Conservation (phyloP, 768 basidiomycete genomes). For the Tulasnella sp. region DNA sequence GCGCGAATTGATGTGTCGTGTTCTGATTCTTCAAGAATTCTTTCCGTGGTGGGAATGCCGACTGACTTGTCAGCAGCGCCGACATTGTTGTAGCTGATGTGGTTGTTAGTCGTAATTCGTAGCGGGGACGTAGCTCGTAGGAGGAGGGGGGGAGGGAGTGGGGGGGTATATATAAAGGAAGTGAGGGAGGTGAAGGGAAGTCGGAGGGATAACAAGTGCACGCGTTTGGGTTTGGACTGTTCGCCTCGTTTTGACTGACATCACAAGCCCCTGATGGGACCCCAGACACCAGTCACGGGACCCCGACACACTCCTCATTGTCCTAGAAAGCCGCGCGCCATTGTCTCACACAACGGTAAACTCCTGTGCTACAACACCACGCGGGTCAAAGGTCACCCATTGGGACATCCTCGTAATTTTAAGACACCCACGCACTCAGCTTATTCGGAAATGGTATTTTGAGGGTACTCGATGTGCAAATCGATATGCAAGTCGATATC, state of each 20-base stretch:
- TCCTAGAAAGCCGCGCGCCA: not conserved
- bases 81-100: not conserved
- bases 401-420: not conserved
- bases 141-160: too few relatives aligned
- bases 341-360: slow-evolving; percentile 10
- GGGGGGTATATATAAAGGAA: not conserved
- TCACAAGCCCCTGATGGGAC: slow-evolving; percentile 4
- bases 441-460: not conserved
- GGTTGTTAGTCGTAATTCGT: not conserved
- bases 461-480: not conserved
- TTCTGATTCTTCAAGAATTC: slow-evolving; percentile 26
- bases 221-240: slow-evolving; percentile 9
- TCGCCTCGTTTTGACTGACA: slow-evolving; percentile 9
- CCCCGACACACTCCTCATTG: slow-evolving; percentile 2
- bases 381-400: not conserved
- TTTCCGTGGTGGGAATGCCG: slow-evolving; percentile 25
- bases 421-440: not conserved
- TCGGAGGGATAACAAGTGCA: not conserved
- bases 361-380: not conserved
- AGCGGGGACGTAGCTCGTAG: not conserved
- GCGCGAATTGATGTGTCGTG: slow-evolving; percentile 26
- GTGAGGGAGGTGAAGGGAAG: not conserved
- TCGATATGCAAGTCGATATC: not conserved
- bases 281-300: not conserved
- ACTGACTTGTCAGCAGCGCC: not conserved